A percentile compares a stretch with the other conserved stretches of the same genome.
phyloP scores from a whole-genome alignment of 2,329 filamentous ascomycete species.

The Xylariaceae sp. region DNA sequence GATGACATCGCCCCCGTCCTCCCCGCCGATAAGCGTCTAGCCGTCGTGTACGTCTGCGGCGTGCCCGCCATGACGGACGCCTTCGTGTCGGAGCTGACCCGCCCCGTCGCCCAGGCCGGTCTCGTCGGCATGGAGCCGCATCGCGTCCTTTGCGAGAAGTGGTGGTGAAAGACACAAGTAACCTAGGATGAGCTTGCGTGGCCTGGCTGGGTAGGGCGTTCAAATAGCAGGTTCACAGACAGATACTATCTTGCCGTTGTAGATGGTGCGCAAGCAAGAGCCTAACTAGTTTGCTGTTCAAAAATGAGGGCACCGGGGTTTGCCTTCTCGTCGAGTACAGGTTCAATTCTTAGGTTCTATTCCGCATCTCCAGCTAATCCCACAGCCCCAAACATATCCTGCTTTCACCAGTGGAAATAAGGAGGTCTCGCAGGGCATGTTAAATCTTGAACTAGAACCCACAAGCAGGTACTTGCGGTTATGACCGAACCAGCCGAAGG shows the following conservation, averaged over 20 bases:
- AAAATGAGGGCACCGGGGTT: too few relatives aligned
- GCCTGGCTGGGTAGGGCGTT: background rate
- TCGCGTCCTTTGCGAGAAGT: slow-evolving; percentile 55
- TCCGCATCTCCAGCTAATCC: too few relatives aligned
- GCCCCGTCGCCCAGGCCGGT: slow-evolving; percentile 18
- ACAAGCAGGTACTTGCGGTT: background rate
- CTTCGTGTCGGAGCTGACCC: slow-evolving; percentile 46
- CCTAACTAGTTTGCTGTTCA: too few relatives aligned
- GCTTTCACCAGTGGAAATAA: slow-evolving; percentile 3
- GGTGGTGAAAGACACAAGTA: slow-evolving; percentile 52
- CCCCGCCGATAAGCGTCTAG: slow-evolving; percentile 32
- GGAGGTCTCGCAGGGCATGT: too few relatives aligned
- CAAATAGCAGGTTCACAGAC: too few relatives aligned
- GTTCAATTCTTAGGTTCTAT: too few relatives aligned
- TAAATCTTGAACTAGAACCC: too few relatives aligned
- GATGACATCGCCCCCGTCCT: slow-evolving; percentile 39
- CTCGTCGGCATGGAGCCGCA: slow-evolving; percentile 39
- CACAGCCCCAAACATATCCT: too few relatives aligned
- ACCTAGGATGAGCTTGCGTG: too few relatives aligned
- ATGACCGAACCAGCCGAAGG: background rate
- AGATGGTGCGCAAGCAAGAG: too few relatives aligned
- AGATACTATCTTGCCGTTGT: too few relatives aligned
- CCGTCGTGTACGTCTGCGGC: slow-evolving; percentile 63
- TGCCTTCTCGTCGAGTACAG: too few relatives aligned
- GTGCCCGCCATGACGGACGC: slow-evolving; percentile 64